These are phyloP conservation scores for Recurvomyces mirabilis DNA, from an alignment of 495 filamentous ascomycete genomes.

Conservation along the genomic window DNA sequence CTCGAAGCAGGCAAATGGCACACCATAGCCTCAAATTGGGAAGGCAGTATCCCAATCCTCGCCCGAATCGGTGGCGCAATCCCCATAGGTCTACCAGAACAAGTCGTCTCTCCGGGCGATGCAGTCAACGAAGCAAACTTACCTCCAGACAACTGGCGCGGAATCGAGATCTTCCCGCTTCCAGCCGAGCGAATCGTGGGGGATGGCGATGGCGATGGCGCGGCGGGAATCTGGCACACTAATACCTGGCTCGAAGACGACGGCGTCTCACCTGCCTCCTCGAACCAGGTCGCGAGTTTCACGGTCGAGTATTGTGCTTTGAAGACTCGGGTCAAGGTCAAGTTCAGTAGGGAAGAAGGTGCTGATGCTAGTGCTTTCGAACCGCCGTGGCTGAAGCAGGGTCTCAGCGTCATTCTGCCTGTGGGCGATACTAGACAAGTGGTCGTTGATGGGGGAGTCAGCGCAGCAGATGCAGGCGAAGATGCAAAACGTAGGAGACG, in stretches of 20 bases:
- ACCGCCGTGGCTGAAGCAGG: constrained; percentile 22
- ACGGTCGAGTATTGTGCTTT: constrained; percentile 18
- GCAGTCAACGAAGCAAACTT: constrained; percentile 42
- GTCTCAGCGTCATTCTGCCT: constrained; percentile 24
- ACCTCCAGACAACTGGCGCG: constrained; percentile 51
- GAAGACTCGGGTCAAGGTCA: constrained; percentile 18
- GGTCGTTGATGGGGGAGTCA: no score
- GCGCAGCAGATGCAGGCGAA: constrained; percentile 9
- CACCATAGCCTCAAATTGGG: constrained; percentile 47
- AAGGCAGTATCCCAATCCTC: constrained; percentile 49
- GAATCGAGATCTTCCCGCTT: constrained; percentile 54
- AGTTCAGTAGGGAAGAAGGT: no score
- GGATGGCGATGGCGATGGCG: neutral
- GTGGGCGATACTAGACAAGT: constrained; percentile 21
- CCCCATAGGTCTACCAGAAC: constrained; percentile 45
- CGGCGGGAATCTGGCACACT: constrained; percentile 31
- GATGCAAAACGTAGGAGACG: constrained; percentile 8
- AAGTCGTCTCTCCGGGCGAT: constrained; percentile 46
- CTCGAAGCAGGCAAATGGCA: constrained; percentile 50
- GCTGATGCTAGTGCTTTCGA: constrained; percentile 13
- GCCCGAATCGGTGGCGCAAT: constrained; percentile 49
- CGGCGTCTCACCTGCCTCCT: constrained; percentile 37
- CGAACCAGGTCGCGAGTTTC: constrained; percentile 16
- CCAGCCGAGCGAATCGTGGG: constrained; percentile 23
- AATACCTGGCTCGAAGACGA: constrained; percentile 55